These are phyloP conservation scores for Psilocybe cyanescens DNA, from an alignment of 768 basidiomycete species.

Conservation along the genomic window DNA sequence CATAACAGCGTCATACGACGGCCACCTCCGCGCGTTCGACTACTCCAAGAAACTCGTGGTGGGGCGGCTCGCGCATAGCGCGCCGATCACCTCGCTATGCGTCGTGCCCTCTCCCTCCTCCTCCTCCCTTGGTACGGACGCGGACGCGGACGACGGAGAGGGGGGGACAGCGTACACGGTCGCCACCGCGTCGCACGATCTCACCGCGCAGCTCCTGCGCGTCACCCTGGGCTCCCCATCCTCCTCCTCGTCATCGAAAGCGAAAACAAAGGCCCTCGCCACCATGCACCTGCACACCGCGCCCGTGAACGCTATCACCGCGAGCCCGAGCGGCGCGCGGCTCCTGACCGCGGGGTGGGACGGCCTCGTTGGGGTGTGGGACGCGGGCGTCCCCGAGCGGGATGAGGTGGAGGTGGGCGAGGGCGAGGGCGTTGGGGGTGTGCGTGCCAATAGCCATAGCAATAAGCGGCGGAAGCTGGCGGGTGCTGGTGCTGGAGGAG, in stretches of 20 bases:
- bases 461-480: conserved; percentile 69
- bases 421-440: conserved; percentile 58
- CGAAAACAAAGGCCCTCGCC: conserved; percentile 44
- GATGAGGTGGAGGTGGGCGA: conserved; percentile 42
- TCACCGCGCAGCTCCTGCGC: conserved; percentile 64
- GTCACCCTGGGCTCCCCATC: conserved; percentile 30
- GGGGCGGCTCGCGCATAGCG: conserved; percentile 55
- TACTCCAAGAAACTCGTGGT: conserved; percentile 62
- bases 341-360: conserved; percentile 94
- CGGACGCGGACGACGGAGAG: neutral
- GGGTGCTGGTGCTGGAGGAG: conserved; percentile 56
- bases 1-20: conserved; percentile 83
- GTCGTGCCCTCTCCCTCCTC: conserved; percentile 47
- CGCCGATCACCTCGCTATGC: conserved; percentile 70
- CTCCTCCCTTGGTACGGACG: neutral
- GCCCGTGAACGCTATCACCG: conserved; percentile 72
- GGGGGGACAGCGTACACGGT: conserved; percentile 42
- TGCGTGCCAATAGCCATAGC: conserved; percentile 25
- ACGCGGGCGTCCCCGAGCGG: conserved; percentile 64
- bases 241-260: conserved; percentile 13
- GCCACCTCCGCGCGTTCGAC: conserved; percentile 73
- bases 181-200: conserved; percentile 80
- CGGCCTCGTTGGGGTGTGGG: conserved; percentile 71
- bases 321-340: conserved; percentile 57
- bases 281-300: conserved; percentile 85